These are phyloP conservation scores for Naganishia vaughanmartiniae DNA, from an alignment of 768 basidiomycete species.

Conservation along the genomic window DNA sequence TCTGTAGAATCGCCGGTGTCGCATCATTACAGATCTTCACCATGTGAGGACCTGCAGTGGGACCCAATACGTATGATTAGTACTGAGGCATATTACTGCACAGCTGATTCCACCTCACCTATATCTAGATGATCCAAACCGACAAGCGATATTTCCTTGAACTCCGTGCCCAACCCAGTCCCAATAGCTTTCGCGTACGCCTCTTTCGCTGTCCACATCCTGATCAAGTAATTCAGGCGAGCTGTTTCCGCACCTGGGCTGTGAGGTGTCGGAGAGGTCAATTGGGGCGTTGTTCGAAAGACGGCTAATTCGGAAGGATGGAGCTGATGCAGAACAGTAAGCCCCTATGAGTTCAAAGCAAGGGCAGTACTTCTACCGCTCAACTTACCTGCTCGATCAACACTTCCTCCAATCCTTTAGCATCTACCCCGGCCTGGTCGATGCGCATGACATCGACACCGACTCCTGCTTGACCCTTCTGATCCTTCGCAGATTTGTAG, in stretches of 20 bases:
- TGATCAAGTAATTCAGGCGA: conserved; percentile 59
- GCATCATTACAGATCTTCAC: not conserved
- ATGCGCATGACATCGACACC: conserved; percentile 24
- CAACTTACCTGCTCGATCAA: conserved; percentile 24
- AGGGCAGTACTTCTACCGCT: not conserved
- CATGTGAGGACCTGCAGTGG: too few species aligned
- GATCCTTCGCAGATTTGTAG: not conserved
- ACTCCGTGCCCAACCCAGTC: conserved; percentile 76
- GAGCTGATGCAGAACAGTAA: not conserved
- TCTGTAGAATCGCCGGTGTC: not conserved
- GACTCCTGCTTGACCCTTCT: not conserved
- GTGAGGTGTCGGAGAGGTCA: not conserved
- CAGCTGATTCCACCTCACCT: not conserved
- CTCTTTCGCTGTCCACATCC: conserved; percentile 88
- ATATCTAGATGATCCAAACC: not conserved
- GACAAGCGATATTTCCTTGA: conserved; percentile 59
- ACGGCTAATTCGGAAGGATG: conserved; percentile 5
- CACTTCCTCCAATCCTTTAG: conserved; percentile 22
- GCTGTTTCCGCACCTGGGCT: not conserved
- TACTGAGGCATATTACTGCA: not conserved
- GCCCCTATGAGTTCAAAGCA: not conserved
- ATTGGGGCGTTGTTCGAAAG: not conserved
- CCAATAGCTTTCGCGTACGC: conserved; percentile 88
- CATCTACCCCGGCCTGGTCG: not conserved
- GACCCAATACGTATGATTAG: too few species aligned